A percentile compares a stretch with the other conserved stretches of the same genome.
Conservation (phyloP, 2,329 filamentous ascomycete species). For the Talaromyces sp. region DNA sequence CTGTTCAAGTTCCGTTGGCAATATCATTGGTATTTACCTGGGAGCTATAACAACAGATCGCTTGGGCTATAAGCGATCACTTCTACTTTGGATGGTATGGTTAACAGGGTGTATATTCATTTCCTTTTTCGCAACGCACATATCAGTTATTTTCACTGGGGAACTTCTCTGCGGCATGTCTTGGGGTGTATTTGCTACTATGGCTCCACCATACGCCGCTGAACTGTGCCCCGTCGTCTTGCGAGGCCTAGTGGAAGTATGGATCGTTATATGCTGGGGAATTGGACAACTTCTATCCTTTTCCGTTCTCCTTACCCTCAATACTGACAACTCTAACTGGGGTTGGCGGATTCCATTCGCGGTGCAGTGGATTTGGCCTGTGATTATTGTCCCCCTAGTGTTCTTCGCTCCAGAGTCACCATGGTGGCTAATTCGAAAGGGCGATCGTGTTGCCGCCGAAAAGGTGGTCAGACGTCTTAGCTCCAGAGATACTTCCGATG, state of each 20-base stretch:
- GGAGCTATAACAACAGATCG: slow-evolving; percentile 6
- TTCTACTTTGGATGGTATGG: slow-evolving; percentile 42
- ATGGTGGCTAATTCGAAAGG: slow-evolving; percentile 13
- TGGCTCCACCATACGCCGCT: slow-evolving; percentile 42
- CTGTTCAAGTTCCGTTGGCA: slow-evolving; percentile 9
- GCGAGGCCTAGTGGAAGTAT: slow-evolving; percentile 41
- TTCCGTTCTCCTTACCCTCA: slow-evolving; percentile 46
- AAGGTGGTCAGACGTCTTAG: slow-evolving; percentile 10
- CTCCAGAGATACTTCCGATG: slow-evolving; percentile 1
- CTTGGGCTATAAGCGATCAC: slow-evolving; percentile 25
- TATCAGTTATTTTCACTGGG: slow-evolving; percentile 43
- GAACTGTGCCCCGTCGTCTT: slow-evolving; percentile 43
- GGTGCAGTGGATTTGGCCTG: slow-evolving; percentile 51
- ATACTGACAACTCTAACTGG: slow-evolving; percentile 45
- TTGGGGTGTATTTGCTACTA: slow-evolving; percentile 48
- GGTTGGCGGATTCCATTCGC: slow-evolving; percentile 49
- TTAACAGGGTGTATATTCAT: slow-evolving; percentile 47
- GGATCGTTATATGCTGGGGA: slow-evolving; percentile 44
- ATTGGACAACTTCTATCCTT: slow-evolving; percentile 48
- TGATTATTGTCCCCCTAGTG: slow-evolving; percentile 44
- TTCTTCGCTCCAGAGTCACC: slow-evolving; percentile 17
- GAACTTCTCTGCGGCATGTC: slow-evolving; percentile 48
- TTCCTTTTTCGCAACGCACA: slow-evolving; percentile 47
- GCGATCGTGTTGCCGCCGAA: slow-evolving; percentile 9
- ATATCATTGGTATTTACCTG: slow-evolving; percentile 10